Evolutionary conservation across 2,329 filamentous ascomycete species (phyloP), one percentile per base, ranked within the genome.

Genomic region (Arachnopeziza araneosa): DNA sequence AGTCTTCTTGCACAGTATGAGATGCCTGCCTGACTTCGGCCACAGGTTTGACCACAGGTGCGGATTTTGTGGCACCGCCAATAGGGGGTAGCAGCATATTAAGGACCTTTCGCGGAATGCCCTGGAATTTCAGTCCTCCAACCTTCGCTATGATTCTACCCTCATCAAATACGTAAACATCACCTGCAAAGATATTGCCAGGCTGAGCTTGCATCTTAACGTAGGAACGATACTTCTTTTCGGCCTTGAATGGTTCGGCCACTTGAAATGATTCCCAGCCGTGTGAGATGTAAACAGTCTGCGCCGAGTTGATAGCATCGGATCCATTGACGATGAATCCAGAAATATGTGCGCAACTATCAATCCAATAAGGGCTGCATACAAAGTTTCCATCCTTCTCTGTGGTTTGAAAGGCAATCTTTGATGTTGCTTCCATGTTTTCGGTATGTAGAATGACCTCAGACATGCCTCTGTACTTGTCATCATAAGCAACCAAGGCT

Each of bases 291-390:
- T 76, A 85, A 56, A 84, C 79, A 59, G 80, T 75, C 55, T 81
- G 77, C n/a, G 78, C 75, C 3, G 81, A 81, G 60, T 81, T 77
- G 21, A 83, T 74, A 6, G 78, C 78, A 51, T 83, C 81, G 8
- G 79, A 80, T 9, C 76, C 80, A 63, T 85, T 85, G 70, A 83
- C 76, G 63, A 84, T 79, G 71, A 85, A 85, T 26, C 83, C 83
- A 0, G 81, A 80, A 59, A 84, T 77, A 62, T 84, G 82, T 60
- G 79, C 81, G 59, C 82, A 67, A 58, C 80, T 83, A 66, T 85
- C 82, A 55, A 80, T 75, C 76, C 79, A 83, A 70, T 79, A 81
- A 0, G 83, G 82, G 54, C 77, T 78, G 65, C 79, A 80, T 56
- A 86, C 73, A 71, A 79, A 85, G 49, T 69, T 76, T n/a, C 80